Base-by-base conservation (phyloP, 1,284 basidiomycete genomes). In the Apiotrichum mycotoxinovorans region DNA sequence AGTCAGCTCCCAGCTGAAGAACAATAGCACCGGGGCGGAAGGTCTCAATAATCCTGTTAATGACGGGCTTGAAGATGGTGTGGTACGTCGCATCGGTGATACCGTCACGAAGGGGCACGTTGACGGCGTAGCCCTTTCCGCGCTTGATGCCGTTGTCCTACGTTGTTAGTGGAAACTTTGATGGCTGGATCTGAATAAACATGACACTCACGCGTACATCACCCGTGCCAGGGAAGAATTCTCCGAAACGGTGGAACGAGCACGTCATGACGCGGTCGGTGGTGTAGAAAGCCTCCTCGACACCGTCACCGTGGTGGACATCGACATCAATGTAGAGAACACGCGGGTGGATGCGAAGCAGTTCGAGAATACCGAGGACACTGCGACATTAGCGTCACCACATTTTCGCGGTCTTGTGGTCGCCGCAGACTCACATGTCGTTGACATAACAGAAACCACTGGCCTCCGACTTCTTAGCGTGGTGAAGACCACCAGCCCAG, bases 261-360 rank as follows among this genome's bases (percentile, higher is more conserved):
- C 86, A 87, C 3, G 95, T 98, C 87, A 98, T 92, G 66, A 98
- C 95, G 52, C 95, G 82, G 73, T 98, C 89, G 3, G 92, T 97
- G 25, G 91, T 93, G 76, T 97, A 98, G 80, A 98, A 98, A 1
- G 95, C 96, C 73, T 98, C 95, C 70, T 98, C 95, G 35, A 98
- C 95, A 20, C 95, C 96, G 71, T 98, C 96, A 9, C 95, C 95
- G 59, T 98, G 95, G 74, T 98, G 95, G 56, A 93, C 92, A 76
- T 98, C 95, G 56, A 98, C 95, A 76, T 98, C 95, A 72, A 98
- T 89, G 76, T 98, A 98, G 25, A 98, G 80, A 2, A 98, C 94
- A 55, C 96, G 88, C 0, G 89, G 85, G 69, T 84, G 83, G 62
- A 79, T 79, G 20, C 81, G 83, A 15, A 95, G 80, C 15, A 96